A percentile compares a stretch with the other conserved stretches of the same genome.
These are phyloP conservation scores for Rubroboletus pulcherrimus DNA, from an alignment of 768 basidiomycete genomes.

Conservation along the genomic window DNA sequence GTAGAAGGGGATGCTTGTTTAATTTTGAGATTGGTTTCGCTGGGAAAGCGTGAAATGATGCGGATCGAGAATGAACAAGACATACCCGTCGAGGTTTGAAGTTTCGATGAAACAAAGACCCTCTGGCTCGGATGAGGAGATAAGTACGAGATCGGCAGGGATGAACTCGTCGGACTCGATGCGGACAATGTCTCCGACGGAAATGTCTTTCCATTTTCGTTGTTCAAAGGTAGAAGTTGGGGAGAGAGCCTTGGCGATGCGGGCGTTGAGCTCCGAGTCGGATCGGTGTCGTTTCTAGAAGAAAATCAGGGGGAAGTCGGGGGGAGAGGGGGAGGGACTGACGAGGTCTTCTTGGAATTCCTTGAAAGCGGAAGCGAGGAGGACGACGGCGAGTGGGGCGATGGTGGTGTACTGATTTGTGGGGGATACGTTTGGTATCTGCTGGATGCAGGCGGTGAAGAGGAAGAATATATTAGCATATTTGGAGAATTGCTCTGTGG, in stretches of 20 bases:
- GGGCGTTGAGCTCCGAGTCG: constrained; percentile 86
- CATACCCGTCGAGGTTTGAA: constrained; percentile 92
- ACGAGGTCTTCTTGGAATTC: constrained; percentile 92
- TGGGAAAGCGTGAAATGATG: constrained; percentile 25
- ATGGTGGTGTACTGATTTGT: constrained; percentile 96
- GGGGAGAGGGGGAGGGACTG: background rate
- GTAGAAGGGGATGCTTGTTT: constrained; percentile 92
- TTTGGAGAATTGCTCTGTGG: constrained; percentile 93
- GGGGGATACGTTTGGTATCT: constrained; percentile 96
- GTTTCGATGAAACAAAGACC: constrained; percentile 98
- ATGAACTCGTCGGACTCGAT: constrained; percentile 92
- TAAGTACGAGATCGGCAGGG: constrained; percentile 86
- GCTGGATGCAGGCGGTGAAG: constrained; percentile 95
- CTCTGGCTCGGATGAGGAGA: constrained; percentile 93
- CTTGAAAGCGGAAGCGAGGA: constrained; percentile 93
- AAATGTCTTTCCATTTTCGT: constrained; percentile 84
- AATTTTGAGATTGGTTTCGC: constrained; percentile 98
- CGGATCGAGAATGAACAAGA: background rate
- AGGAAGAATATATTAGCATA: constrained; percentile 99
- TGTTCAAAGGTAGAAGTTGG: constrained; percentile 59
- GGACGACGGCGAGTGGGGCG: constrained; percentile 79
- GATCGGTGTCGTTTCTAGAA: constrained; percentile 92
- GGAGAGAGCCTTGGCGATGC: constrained; percentile 71
- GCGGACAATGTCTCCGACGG: constrained; percentile 90
- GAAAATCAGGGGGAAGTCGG: constrained; percentile 8